Base-by-base conservation (phyloP, 2,329 filamentous ascomycete species). In the Zarea fungicola region DNA sequence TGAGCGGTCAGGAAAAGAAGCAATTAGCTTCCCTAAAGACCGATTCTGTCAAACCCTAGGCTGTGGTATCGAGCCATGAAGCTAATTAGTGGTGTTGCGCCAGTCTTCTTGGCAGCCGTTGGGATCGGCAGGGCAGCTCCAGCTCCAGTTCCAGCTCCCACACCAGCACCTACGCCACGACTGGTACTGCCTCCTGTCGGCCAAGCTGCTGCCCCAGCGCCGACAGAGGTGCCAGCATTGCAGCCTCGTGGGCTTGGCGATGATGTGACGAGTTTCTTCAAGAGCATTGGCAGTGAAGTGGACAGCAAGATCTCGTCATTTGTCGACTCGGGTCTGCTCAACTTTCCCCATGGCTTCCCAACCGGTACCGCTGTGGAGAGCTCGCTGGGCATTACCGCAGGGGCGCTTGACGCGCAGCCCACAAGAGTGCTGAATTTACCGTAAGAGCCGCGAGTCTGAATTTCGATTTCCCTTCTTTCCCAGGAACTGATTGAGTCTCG, bases 381-480 rank as follows among this genome's bases (percentile, higher is more conserved):
- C 55, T 79, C 76, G 29, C 70, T 87, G 5, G 80, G 78, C 2
- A 70, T 89, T 28, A 70, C 73, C 46, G 75, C 80, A 51, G 65
- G 67, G 26, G 77, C 85, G 45, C 62, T 89, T 31, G 74, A 68
- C 41, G 81, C 84, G 2, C 69, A 75, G 49, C 85, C 85, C 0
- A 88, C 85, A 0, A 76, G 87, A 53, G 84, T 86, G 5, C 66
- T 89, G 52, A 89, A 89, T 54, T 62, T 89, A 8, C 84, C 85
- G 66, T 77, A 58, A 61, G 69, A 62, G n/a, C n/a, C n/a, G n/a
- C n/a, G n/a, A n/a, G n/a, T n/a, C n/a, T n/a, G n/a, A n/a, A n/a
- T n/a, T n/a, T n/a, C n/a, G n/a, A n/a, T n/a, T n/a, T n/a, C n/a
- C n/a, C n/a, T n/a, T n/a, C n/a, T n/a, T n/a, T n/a, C n/a, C n/a